Conservation (phyloP, 257 asterid species). For the Haberlea rhodopensis region DNA sequence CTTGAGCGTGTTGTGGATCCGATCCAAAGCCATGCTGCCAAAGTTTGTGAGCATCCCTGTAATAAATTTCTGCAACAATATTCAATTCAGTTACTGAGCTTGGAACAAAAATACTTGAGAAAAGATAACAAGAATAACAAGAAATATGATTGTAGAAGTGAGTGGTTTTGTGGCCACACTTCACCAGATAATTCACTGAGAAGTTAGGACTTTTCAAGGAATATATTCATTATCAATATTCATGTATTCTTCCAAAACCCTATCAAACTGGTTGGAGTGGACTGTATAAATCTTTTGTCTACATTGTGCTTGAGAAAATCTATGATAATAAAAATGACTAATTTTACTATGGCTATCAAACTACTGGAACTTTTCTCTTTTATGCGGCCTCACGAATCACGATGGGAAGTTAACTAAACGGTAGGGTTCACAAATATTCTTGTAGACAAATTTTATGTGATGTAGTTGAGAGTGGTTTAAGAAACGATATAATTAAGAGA, state of each 20-base stretch:
- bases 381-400: neutral
- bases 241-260: neutral
- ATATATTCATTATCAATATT: neutral
- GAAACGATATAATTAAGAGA: too few species aligned
- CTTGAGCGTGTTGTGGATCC: slow-evolving; percentile 96
- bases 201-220: neutral
- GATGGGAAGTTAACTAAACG: neutral
- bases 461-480: too few species aligned
- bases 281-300: neutral
- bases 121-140: neutral
- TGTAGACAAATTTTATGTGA: too few species aligned
- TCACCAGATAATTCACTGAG: neutral
- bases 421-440: neutral
- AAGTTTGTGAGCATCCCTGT: slow-evolving; percentile 94
- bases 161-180: neutral
- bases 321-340: neutral
- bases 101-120: neutral
- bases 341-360: neutral
- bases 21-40: slow-evolving; percentile 96
- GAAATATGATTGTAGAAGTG: neutral
- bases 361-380: neutral
- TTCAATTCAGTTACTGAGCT: neutral
- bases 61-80: slow-evolving; percentile 71
- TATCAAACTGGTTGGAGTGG: neutral
- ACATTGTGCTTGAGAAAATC: neutral